Conservation (phyloP, 768 basidiomycete species). For the Trametes cingulata region DNA sequence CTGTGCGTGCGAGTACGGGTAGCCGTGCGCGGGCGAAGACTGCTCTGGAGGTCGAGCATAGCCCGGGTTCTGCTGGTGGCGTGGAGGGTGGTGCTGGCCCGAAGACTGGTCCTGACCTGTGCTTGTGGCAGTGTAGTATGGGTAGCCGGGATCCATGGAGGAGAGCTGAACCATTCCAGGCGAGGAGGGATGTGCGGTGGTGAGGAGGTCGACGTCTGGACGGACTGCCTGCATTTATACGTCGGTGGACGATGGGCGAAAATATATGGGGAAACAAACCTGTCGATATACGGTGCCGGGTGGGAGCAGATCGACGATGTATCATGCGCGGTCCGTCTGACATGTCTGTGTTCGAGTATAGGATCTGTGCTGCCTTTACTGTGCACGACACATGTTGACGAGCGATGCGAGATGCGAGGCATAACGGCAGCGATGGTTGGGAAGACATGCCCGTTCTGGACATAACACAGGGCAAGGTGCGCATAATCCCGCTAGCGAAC, state of each 20-base stretch:
- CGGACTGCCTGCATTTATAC: slow-evolving; percentile 16
- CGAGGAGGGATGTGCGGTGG: slow-evolving; percentile 1
- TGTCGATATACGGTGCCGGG: slow-evolving; percentile 19
- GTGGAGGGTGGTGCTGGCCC: slow-evolving; percentile 11
- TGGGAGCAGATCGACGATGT: slow-evolving; percentile 24
- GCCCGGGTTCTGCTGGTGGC: slow-evolving; percentile 11
- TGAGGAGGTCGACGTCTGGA: not conserved
- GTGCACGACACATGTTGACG: not conserved
- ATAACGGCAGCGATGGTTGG: slow-evolving; percentile 3
- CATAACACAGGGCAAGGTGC: not conserved
- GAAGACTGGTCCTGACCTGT: slow-evolving; percentile 4
- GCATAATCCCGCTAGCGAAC: slow-evolving; percentile 1
- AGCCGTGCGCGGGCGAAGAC: not conserved
- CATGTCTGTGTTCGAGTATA: slow-evolving; percentile 6
- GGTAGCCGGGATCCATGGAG: slow-evolving; percentile 16
- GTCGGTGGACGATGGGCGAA: slow-evolving; percentile 10
- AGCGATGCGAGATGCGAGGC: slow-evolving; percentile 6
- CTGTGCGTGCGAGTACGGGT: slow-evolving; percentile 4
- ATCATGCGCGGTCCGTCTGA: slow-evolving; percentile 16
- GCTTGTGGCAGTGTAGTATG: slow-evolving; percentile 16
- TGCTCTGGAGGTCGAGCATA: slow-evolving; percentile 13
- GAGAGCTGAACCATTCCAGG: slow-evolving; percentile 13
- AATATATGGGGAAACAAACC: slow-evolving; percentile 12
- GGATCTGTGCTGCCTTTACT: slow-evolving; percentile 12
- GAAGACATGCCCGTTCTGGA: slow-evolving; percentile 2